Conservation (phyloP, 169 alveolate genomes). For the Besnoitia besnoiti region DNA sequence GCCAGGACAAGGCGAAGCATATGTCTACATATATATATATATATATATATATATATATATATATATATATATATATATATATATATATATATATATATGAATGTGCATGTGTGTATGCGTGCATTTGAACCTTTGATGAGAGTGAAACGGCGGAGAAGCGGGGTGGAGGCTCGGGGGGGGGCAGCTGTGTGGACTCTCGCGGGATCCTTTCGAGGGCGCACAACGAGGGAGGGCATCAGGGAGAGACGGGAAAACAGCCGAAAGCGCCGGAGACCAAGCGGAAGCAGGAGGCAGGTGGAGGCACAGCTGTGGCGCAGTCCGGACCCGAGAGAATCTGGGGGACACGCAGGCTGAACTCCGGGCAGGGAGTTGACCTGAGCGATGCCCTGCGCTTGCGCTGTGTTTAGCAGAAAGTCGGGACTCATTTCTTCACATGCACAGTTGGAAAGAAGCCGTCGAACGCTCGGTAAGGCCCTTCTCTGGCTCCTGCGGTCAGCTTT, state of each 20-base stretch:
- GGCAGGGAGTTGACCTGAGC: too few species aligned
- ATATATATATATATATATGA: background rate
- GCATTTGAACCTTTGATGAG: background rate
- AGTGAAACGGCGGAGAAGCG: background rate
- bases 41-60: background rate
- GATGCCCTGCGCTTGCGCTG: background rate
- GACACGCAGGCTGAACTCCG: too few species aligned
- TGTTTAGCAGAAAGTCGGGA: background rate
- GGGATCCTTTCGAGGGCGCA: background rate
- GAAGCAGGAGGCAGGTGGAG: background rate
- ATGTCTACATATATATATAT: background rate
- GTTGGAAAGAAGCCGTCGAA: slow-evolving; percentile 66
- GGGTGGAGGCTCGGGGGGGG: background rate
- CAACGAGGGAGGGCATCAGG: background rate
- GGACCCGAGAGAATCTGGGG: too few species aligned
- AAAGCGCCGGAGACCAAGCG: background rate
- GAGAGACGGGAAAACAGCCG: background rate
- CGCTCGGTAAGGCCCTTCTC: slow-evolving; percentile 13
- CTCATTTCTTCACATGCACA: slow-evolving; percentile 38
- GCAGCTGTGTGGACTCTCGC: background rate
- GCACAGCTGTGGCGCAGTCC: background rate
- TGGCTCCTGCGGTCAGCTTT: background rate
- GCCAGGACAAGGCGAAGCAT: background rate
- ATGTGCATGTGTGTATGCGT: background rate
- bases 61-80: background rate